Conservation (phyloP, 2,329 filamentous ascomycete genomes). For the Beauveria asiatica region DNA sequence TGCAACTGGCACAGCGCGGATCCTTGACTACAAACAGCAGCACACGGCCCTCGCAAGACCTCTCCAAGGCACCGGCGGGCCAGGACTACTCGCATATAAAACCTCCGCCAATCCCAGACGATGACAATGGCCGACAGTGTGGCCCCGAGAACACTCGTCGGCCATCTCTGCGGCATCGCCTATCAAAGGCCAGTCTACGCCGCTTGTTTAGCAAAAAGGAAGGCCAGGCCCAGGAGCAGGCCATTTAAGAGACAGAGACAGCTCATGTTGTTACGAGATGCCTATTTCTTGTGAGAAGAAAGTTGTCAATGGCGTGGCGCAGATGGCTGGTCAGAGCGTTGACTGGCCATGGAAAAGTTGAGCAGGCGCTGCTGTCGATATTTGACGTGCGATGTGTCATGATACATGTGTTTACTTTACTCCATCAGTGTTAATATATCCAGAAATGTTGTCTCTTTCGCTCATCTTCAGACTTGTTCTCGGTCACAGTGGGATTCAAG, state of each 20-base stretch:
- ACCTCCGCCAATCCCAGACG: slow-evolving; percentile 12
- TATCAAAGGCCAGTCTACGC: slow-evolving; percentile 29
- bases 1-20: background rate
- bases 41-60: background rate
- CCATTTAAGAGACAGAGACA: background rate
- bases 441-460: background rate
- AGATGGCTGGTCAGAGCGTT: background rate
- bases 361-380: background rate
- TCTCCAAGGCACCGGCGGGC: background rate
- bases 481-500: background rate
- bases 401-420: background rate
- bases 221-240: background rate
- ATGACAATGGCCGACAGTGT: background rate
- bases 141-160: background rate
- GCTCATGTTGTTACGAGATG: background rate
- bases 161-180: slow-evolving; percentile 20
- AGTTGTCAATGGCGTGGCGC: background rate
- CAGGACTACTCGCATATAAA: slow-evolving; percentile 10
- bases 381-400: background rate
- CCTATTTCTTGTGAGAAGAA: background rate
- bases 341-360: background rate
- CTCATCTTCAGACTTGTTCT: background rate
- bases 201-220: slow-evolving; percentile 30
- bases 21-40: background rate
- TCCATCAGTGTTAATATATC: background rate